These are phyloP conservation scores for Phytophthora agathidicida DNA, from an alignment of 352 stramenopile species.

Conservation along the genomic window DNA sequence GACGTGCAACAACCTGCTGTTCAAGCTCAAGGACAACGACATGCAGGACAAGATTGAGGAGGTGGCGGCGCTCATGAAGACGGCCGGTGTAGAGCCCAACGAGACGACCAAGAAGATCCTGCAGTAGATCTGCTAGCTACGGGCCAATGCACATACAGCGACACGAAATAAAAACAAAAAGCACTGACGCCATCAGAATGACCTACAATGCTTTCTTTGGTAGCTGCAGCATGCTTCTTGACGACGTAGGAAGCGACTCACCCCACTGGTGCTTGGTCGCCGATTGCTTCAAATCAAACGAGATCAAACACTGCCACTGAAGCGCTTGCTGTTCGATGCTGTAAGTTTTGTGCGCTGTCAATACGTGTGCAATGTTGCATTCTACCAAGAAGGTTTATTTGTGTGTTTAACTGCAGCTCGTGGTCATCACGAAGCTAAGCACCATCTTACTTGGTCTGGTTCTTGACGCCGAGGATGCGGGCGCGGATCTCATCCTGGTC, in stretches of 20 bases:
- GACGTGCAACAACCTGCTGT: conserved; percentile 88
- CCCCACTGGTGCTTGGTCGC: no score
- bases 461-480: conserved; percentile 97
- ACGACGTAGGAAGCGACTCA: no score
- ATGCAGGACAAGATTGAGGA: conserved; percentile 84
- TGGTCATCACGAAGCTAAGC: conserved; percentile 6
- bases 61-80: conserved; percentile 80
- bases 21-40: conserved; percentile 86
- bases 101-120: conserved; percentile 87
- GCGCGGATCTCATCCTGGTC: conserved; percentile 97
- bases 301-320: no score
- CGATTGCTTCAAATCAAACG: no score
- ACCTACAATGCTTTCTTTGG: no score
- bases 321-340: no score
- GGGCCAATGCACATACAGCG: conserved; percentile 26
- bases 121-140: conserved; percentile 45
- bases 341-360: background rate
- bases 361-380: background rate
- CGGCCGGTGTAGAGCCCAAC: conserved; percentile 76
- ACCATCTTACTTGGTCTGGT: conserved; percentile 94
- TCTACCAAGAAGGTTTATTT: conserved; percentile 14
- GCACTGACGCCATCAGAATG: conserved; percentile 15
- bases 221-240: background rate
- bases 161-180: conserved; percentile 32
- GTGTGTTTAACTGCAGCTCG: conserved; percentile 2